Evolutionary conservation across 352 stramenopile species (phyloP), one percentile per base, ranked within the genome.

Genomic region (Globisporangium radiosum): DNA sequence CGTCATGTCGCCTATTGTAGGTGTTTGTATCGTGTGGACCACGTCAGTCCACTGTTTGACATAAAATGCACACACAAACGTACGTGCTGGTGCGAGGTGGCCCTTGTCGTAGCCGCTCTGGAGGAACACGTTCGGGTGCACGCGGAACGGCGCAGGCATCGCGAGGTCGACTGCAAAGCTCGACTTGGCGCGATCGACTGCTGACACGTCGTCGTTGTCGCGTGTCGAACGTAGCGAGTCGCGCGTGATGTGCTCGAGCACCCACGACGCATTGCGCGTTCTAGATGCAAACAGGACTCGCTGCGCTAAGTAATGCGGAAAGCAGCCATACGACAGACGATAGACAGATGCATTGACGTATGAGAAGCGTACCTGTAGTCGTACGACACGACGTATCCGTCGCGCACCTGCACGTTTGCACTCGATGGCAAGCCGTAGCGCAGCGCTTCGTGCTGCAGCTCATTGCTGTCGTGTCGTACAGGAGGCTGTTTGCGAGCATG

Each of bases 91-190:
- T 43, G 92, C 93, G 58, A 98, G 73, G 66, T 98, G 95, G 33
- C 95, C 95, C 49, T 97, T 92, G 76, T 99, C 95, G 66, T 97
- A 98, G 49, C 94, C 95, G 49, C 76, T 96, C 54, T 96, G 89
- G 36, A 80, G 63, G 64, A 96, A 98, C 59, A 95, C 73, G 43
- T 73, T 85, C 47, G 94, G 85, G 15, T 92, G 78, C 17, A 96
- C 91, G 37, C 88, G 85, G 63, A 97, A 97, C 7, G 69, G 68
- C 52, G 85, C 71, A 1, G 81, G 78, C 3, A 96, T 78, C 19
- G 65, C 54, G 8, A 64, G 56, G 66, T 98, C 92, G 54, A 88
- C 80, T 17, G 71, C 70, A 72, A 98, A 99, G 25, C 78, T 73
- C 40, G 89, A 93, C 44, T 92, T 92, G n/a, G 75, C 59, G 56